Base-by-base conservation (phyloP, 1,139 yeast species). In the Geotrichum carabidarum region DNA sequence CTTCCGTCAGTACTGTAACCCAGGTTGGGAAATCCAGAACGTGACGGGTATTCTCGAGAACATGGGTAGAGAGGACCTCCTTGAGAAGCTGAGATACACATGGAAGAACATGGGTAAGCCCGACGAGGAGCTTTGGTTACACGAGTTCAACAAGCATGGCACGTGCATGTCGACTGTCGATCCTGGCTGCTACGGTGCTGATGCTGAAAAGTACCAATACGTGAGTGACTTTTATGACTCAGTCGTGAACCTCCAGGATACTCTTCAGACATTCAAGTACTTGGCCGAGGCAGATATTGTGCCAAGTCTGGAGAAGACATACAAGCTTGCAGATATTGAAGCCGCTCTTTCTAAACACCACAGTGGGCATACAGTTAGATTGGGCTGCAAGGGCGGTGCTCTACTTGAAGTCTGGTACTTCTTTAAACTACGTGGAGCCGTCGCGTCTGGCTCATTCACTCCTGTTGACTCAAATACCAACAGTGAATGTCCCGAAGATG, bases 81-180 rank as follows among this genome's bases (percentile, higher is more conserved):
- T 84, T 50, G 69, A 73, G 2, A 78, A 78, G 57, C 82, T 93
- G 89, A 65, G 73, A 17, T 63, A 63, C 22, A 71, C 77, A 53
- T 93, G 98, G 98, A 86, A 86, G 69, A 86, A 87, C 65, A 80
- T 78, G 68, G 81, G 81, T 57, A 93, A 94, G 1, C 67, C 78
- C 57, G 96, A 90, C 67, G 88, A 82, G 58, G 71, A 78, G 22
- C 74, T 93, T 55, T 93, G 99, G 98, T 77, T 81, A 32, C 98
- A 93, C 69, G 99, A 93, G 71, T 93, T 81, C 76, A 91, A 91
- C 73, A 93, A 93, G 70, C 99, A 93, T 66, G 98, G 93, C 4
- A 90, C 97, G 0, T 93, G 98, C 70, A 82, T 91, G 73, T 79
- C 83, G 40, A 90, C 97, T 0, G 74, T 91, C 51, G 78, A 78